Conservation (phyloP, 2,329 filamentous ascomycete genomes). For the Exophiala aquamarina region DNA sequence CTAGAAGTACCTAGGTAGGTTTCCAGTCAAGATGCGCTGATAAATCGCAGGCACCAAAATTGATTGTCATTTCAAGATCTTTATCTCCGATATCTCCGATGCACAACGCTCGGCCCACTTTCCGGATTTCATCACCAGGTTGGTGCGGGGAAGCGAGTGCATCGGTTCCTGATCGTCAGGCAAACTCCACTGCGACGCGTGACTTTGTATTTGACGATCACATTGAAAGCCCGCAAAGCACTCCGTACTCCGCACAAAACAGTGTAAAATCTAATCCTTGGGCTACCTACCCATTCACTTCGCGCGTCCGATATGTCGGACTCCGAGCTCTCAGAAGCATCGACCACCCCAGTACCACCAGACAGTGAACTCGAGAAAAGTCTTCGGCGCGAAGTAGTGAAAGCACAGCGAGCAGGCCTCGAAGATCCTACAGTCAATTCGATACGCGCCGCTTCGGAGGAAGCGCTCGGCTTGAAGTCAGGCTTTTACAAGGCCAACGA, state of each 20-base stretch:
- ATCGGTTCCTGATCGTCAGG: too few relatives aligned
- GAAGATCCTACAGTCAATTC: slow-evolving; percentile 56
- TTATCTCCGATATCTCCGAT: not conserved
- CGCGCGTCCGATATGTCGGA: slow-evolving; percentile 29
- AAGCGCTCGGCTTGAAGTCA: slow-evolving; percentile 49
- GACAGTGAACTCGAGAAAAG: slow-evolving; percentile 38
- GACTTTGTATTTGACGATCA: too few relatives aligned
- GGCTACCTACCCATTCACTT: too few relatives aligned
- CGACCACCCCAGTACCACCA: slow-evolving; percentile 29
- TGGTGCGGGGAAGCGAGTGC: too few relatives aligned
- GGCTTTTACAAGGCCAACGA: slow-evolving; percentile 57
- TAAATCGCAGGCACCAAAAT: not conserved
- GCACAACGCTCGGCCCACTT: not conserved
- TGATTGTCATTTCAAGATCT: not conserved
- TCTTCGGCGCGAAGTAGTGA: slow-evolving; percentile 39
- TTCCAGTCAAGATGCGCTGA: too few relatives aligned
- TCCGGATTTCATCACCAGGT: too few relatives aligned
- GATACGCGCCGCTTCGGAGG: slow-evolving; percentile 54
- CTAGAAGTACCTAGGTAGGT: too few relatives aligned
- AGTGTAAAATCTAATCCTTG: not conserved
- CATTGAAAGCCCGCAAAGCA: too few relatives aligned
- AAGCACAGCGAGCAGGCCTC: slow-evolving; percentile 40
- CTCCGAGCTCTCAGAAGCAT: slow-evolving; percentile 32
- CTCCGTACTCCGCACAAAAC: too few relatives aligned
- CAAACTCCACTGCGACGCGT: too few relatives aligned